Conservation (phyloP, 129 eudicot genomes). For the Glebionis coronaria region DNA sequence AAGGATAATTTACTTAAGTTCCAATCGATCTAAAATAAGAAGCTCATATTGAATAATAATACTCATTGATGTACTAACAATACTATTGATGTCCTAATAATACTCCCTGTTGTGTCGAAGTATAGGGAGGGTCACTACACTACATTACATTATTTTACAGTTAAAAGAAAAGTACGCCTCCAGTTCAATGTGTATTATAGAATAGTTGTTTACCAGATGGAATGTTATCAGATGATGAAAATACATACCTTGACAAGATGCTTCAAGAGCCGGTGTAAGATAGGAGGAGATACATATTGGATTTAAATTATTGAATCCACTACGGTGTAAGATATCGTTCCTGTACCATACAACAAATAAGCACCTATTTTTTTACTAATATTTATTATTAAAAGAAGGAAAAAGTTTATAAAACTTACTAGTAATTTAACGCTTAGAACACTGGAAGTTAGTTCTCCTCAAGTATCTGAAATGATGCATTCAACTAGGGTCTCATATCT, state of each 20-base stretch:
- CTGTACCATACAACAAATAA: conserved; percentile 36
- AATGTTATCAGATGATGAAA: not conserved
- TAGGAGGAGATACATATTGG: conserved; percentile 51
- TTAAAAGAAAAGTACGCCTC: too few species aligned
- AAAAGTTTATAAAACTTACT: conserved; percentile 41
- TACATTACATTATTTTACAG: too few species aligned
- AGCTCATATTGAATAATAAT: too few species aligned
- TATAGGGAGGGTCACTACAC: too few species aligned
- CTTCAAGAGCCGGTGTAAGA: conserved; percentile 53
- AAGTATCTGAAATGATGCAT: conserved; percentile 60
- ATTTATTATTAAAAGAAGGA: not conserved
- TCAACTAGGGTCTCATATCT: conserved; percentile 79
- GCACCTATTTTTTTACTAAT: not conserved
- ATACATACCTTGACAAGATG: conserved; percentile 62
- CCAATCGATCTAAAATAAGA: too few species aligned
- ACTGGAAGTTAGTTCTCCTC: conserved; percentile 79
- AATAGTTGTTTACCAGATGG: too few species aligned
- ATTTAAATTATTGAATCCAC: conserved; percentile 64
- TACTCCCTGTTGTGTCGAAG: too few species aligned
- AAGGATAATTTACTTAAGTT: too few species aligned
- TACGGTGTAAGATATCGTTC: conserved; percentile 72
- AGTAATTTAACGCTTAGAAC: conserved; percentile 85
- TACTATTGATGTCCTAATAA: too few species aligned
- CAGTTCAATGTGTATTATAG: too few species aligned
- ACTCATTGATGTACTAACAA: too few species aligned